Evolutionary conservation across 176 grass and related monocot species (phyloP).

Genomic region (Alopecurus myosuroides): DNA sequence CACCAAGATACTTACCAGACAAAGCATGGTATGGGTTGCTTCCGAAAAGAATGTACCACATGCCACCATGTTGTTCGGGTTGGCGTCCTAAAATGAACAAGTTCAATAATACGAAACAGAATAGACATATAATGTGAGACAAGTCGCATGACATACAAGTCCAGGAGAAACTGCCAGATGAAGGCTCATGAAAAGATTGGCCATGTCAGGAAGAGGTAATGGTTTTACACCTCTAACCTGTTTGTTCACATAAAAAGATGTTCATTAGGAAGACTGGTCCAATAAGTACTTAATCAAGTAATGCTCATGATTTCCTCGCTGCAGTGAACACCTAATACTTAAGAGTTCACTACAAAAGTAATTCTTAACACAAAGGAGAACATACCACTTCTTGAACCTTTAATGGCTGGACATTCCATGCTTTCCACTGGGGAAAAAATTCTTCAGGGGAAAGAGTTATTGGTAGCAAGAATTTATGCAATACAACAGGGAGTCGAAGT

Average conservation of each 20-base stretch:
- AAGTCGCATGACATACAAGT: constrained; percentile 62
- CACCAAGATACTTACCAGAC: constrained; percentile 70
- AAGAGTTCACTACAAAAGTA: background rate
- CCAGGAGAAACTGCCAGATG: constrained; percentile 79
- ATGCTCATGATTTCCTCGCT: background rate
- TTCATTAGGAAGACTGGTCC: constrained; percentile 12
- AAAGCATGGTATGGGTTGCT: constrained; percentile 69
- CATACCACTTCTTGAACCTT: constrained; percentile 99
- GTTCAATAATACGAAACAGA: constrained; percentile 25
- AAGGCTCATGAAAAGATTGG: constrained; percentile 73
- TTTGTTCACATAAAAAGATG: constrained; percentile 16
- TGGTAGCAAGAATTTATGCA: constrained; percentile 94
- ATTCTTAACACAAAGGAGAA: constrained; percentile 2
- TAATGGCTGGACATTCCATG: constrained; percentile 62
- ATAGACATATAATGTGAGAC: background rate
- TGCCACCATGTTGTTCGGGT: constrained; percentile 92
- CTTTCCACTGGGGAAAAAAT: constrained; percentile 96
- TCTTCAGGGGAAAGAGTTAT: constrained; percentile 78
- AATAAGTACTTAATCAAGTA: constrained; percentile 6
- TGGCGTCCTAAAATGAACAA: constrained; percentile 62
- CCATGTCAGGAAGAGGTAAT: constrained; percentile 80
- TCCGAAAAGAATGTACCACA: constrained; percentile 92
- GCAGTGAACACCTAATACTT: background rate
- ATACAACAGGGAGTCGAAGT: constrained; percentile 75
- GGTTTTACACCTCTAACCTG: constrained; percentile 95